These are phyloP conservation scores for Fusarium sp. DNA, from an alignment of 2,329 filamentous ascomycete species.

Conservation along the genomic window DNA sequence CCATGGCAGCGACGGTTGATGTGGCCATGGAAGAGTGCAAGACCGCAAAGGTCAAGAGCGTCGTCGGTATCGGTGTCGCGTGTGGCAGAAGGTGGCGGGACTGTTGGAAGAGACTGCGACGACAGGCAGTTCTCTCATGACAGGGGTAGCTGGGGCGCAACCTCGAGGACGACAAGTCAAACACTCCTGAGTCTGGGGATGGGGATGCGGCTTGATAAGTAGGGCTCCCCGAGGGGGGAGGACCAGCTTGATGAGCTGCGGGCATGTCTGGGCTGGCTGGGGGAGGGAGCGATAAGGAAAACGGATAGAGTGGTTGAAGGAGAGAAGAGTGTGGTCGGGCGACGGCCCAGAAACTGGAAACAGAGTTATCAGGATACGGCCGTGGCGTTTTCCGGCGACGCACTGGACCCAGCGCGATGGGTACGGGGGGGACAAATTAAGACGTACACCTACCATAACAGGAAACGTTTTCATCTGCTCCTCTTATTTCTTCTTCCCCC, in stretches of 20 bases:
- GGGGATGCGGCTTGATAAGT: constrained; percentile 4
- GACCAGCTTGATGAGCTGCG: not conserved
- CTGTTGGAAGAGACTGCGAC: not conserved
- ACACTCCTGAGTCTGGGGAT: not conserved
- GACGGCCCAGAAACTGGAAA: constrained; percentile 8
- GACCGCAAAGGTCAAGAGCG: not conserved
- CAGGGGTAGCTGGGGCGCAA: not conserved
- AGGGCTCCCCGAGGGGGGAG: constrained; percentile 2
- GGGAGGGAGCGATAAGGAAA: not conserved
- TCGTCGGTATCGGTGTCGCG: constrained; percentile 6
- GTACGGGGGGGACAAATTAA: not conserved
- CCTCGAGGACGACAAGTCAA: not conserved
- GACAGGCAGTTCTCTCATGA: not conserved
- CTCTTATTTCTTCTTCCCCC: not conserved
- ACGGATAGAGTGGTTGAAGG: constrained; percentile 5
- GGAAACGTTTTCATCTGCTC: too few relatives aligned
- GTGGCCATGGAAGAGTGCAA: constrained; percentile 29
- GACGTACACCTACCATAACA: too few relatives aligned
- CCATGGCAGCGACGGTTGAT: constrained; percentile 33
- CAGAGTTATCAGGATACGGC: constrained; percentile 10
- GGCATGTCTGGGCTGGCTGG: not conserved
- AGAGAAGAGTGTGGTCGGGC: constrained; percentile 1
- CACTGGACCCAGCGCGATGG: constrained; percentile 11
- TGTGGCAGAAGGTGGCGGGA: not conserved
- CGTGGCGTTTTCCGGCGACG: constrained; percentile 16